phyloP scores from a whole-genome alignment of 2,329 filamentous ascomycete species.

The Xylariales sp. region DNA sequence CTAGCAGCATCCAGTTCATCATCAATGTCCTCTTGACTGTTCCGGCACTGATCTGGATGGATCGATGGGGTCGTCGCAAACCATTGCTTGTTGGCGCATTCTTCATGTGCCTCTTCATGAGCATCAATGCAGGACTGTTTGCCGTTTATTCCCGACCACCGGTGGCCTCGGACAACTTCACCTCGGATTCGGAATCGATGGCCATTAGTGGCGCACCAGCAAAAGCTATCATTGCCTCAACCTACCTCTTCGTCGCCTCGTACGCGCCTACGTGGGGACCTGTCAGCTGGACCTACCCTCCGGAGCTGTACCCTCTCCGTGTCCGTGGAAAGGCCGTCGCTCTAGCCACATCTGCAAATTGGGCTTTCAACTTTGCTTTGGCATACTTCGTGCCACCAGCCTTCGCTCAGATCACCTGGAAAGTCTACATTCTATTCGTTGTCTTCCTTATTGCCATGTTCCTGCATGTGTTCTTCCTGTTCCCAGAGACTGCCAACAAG shows the following conservation, averaged over 20 bases:
- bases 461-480: constrained; percentile 48
- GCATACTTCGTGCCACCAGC: constrained; percentile 42
- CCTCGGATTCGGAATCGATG: constrained; percentile 39
- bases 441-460: constrained; percentile 48
- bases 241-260: constrained; percentile 58
- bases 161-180: constrained; percentile 26
- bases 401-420: constrained; percentile 44
- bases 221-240: constrained; percentile 59
- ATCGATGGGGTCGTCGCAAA: constrained; percentile 68
- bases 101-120: constrained; percentile 54
- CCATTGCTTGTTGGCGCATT: constrained; percentile 62
- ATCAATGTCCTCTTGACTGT: constrained; percentile 79
- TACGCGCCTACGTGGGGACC: constrained; percentile 42
- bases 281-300: constrained; percentile 40
- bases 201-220: constrained; percentile 42
- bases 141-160: constrained; percentile 35
- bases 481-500: constrained; percentile 53
- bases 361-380: constrained; percentile 46
- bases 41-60: constrained; percentile 69
- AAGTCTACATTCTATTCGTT: constrained; percentile 47
- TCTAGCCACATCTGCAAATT: constrained; percentile 46
- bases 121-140: constrained; percentile 41
- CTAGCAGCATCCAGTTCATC: constrained; percentile 68
- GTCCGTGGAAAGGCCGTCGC: constrained; percentile 49
- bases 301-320: constrained; percentile 43